Conservation (phyloP, 2,329 filamentous ascomycete genomes). For the Hymenoscyphus fructigenus region DNA sequence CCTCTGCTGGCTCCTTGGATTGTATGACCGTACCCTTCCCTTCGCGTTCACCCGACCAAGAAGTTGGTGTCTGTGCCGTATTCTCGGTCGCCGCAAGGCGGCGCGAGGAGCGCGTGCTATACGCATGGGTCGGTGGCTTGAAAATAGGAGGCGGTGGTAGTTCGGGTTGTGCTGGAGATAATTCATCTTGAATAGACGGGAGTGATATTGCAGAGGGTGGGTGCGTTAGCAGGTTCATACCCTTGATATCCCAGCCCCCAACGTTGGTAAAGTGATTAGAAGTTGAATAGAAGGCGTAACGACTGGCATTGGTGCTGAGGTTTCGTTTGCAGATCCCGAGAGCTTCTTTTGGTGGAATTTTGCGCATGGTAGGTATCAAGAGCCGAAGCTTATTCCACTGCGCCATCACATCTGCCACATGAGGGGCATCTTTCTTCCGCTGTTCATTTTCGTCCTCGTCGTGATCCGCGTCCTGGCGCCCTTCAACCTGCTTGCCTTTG, state of each 20-base stretch:
- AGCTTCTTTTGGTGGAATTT: neutral
- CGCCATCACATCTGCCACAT: neutral
- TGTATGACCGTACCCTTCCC: neutral
- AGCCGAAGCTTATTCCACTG: slow-evolving; percentile 9
- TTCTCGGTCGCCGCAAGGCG: neutral
- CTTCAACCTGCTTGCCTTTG: neutral
- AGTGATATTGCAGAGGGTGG: slow-evolving; percentile 20
- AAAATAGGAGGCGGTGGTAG: neutral
- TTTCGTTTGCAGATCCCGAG: neutral
- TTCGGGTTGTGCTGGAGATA: neutral
- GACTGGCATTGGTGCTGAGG: neutral
- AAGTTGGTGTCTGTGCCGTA: neutral
- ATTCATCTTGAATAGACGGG: slow-evolving; percentile 16
- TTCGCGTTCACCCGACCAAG: neutral
- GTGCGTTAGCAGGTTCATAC: slow-evolving; percentile 22
- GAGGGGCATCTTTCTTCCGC: neutral
- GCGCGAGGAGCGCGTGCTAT: neutral
- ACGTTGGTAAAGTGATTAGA: slow-evolving; percentile 25
- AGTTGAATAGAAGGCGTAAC: slow-evolving; percentile 14
- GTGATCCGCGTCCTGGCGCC: neutral
- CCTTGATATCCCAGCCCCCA: slow-evolving; percentile 14
- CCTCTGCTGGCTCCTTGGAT: neutral
- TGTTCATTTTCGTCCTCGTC: neutral
- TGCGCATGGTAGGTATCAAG: neutral
- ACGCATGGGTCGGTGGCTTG: neutral